Base-by-base conservation (phyloP, 106 monocot genomes). In the Apostasia shenzhenica region DNA sequence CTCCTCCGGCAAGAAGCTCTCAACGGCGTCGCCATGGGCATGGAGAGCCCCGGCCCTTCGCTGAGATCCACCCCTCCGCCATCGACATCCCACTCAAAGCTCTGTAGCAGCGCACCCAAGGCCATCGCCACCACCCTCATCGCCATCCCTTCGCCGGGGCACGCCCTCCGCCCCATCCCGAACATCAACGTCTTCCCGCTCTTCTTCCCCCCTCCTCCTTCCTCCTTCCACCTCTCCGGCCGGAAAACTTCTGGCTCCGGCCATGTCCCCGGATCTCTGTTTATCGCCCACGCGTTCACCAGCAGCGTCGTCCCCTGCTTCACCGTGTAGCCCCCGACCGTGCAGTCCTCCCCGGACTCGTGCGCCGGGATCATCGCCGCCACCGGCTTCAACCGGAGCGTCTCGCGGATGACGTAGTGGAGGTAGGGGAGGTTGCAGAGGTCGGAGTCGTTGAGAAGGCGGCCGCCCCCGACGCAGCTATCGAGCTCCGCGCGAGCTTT, bases 71-170 rank as follows among this genome's bases (percentile, higher is more conserved):
- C 60, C 63, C 54, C 66, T 1, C 26, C 26, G 26, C 2, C 48
- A 1, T 51, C 67, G 13, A 49, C 43, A 11, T 78, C 67, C 82
- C 78, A 83, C 12, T 83, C 78, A n/a, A 83, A 83, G 67, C 78
- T 71, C 61, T 79, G 78, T 0, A 83, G 14, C 67, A 78, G 43
- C 9, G 56, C 8, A 0, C 72, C 75, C 37, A 83, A 7, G 1
- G 47, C 68, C 44, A 79, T 4, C 2, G 45, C 72, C 3, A 83
- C 38, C 1, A 45, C 6, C 12, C 59, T 41, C 56, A 75, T 10
- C 0, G 67, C 79, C 40, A 72, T 1, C 3, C 38, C 48, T 14
- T 79, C 75, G 4, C 83, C 83, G 3, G 83, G 83, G 44, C 83
- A 83, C 14, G 49, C 38, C 70, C 84, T 73, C 73, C 84, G 64